Base-by-base conservation (phyloP, 257 asterid species). In the Linderniella brevidens region DNA sequence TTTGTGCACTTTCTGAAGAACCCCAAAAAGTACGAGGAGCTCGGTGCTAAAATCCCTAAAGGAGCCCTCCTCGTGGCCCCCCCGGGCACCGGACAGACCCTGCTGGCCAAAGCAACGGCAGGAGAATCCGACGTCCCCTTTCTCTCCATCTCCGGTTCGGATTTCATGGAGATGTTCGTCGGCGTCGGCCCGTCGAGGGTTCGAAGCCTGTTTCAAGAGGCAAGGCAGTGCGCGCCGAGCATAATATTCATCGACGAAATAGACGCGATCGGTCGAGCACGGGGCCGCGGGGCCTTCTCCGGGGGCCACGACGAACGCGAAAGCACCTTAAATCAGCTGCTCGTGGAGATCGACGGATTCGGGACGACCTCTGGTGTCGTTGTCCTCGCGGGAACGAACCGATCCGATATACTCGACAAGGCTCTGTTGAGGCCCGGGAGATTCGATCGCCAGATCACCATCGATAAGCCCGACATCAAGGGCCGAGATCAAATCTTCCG, bases 331-430 rank as follows among this genome's bases (percentile, higher is more conserved):
- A 87, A 87, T 68, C 97, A 87, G 65, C 63, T 87, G 74, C 92
- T 87, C 46, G 97, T 87, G 19, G 97, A 87, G 68, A 75, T 87
- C 93, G 97, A 82, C 61, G 97, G 97, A 15, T 82, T 87, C 68
- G 82, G 77, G 29, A 79, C 95, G 44, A 82, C 95, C 14, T 46
- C 92, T 48, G 97, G 93, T 9, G 92, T 82, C 43, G 93, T 87
- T 54, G 77, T 87, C 25, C 87, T 82, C 62, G 97, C 97, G 43
- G 95, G 95, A 37, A 87, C 97, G 13, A 87, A 87, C 62, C 67
- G 97, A 17, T 83, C 93, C 16, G 97, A 82, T 59, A 71, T 87
- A 46, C 59, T 87, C 55, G 97, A 87, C 80, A 75, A 74, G 66
- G 97, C 97, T 17, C 61, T 87, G 61, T 51, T 82, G 18, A 74